Conservation (phyloP, 495 filamentous ascomycete species). For the Neurospora sp. region DNA sequence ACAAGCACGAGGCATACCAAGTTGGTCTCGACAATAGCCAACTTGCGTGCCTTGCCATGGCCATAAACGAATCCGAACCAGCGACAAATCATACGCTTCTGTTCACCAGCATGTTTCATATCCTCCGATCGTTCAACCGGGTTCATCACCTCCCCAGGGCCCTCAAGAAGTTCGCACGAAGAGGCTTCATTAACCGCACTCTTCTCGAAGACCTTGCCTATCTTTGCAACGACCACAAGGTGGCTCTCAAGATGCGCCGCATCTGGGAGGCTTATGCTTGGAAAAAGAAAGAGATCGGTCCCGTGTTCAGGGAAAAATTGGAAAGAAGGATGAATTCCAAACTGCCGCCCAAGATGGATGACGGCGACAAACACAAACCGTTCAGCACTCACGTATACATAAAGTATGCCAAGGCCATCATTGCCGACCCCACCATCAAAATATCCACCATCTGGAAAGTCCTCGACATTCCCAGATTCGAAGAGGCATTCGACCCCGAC, state of each 20-base stretch:
- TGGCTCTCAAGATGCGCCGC: not conserved
- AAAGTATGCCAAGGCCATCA: slow-evolving; percentile 9
- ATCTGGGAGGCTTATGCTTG: not conserved
- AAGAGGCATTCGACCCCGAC: not conserved
- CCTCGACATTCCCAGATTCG: slow-evolving; percentile 12
- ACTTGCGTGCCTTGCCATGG: slow-evolving; percentile 18
- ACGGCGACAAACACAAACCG: not conserved
- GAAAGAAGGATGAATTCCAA: not conserved
- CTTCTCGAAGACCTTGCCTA: not conserved
- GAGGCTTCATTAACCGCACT: not conserved
- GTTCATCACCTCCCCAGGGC: not conserved
- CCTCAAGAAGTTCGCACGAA: not conserved
- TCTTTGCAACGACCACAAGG: not conserved
- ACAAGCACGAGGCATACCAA: not conserved
- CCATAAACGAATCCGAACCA: slow-evolving; percentile 11
- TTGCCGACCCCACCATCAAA: slow-evolving; percentile 10
- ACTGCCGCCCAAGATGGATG: not conserved
- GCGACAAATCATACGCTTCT: not conserved
- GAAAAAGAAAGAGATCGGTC: not conserved
- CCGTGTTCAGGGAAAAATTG: not conserved
- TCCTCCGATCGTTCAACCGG: slow-evolving; percentile 2
- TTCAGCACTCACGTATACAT: not conserved
- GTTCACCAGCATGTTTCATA: slow-evolving; percentile 9
- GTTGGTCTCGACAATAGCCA: slow-evolving; percentile 6
- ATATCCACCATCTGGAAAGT: slow-evolving; percentile 14